phyloP scores from a whole-genome alignment of 768 basidiomycete species.

The Paxillus ammoniavirescens region DNA sequence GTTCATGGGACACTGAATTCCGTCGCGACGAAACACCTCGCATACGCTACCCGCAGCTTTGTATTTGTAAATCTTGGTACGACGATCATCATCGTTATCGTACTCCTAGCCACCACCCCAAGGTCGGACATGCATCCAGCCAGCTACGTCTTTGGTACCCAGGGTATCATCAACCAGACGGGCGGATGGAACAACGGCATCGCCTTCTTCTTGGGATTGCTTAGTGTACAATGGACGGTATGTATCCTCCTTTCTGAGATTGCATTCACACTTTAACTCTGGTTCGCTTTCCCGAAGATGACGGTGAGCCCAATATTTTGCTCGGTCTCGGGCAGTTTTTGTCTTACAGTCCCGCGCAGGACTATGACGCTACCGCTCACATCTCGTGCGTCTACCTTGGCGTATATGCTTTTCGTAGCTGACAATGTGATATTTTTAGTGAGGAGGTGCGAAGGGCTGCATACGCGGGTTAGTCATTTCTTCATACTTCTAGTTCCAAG shows the following conservation, averaged over 20 bases:
- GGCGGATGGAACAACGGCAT: conserved; percentile 79
- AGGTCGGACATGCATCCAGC: conserved; percentile 80
- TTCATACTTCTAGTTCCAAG: conserved; percentile 16
- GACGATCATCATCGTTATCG: conserved; percentile 81
- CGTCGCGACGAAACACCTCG: conserved; percentile 71
- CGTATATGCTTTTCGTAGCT: background rate
- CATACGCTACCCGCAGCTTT: conserved; percentile 69
- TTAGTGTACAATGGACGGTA: conserved; percentile 88
- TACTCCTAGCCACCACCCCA: conserved; percentile 71
- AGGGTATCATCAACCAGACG: conserved; percentile 73
- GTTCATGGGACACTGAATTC: conserved; percentile 74
- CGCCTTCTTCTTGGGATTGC: conserved; percentile 79
- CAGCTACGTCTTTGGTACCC: conserved; percentile 74
- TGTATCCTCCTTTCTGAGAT: conserved; percentile 20
- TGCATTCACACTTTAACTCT: background rate
- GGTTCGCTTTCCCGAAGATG: conserved; percentile 41
- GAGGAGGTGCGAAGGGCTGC: conserved; percentile 82
- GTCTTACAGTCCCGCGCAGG: conserved; percentile 35
- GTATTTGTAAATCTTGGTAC: conserved; percentile 88
- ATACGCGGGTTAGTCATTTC: conserved; percentile 55
- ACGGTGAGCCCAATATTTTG: conserved; percentile 39
- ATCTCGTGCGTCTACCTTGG: conserved; percentile 55
- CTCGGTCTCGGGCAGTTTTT: background rate
- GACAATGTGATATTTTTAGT: conserved; percentile 32
- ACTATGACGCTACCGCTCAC: conserved; percentile 80